Conservation (phyloP, 495 filamentous ascomycete genomes). For the Penicillium verhagenii region DNA sequence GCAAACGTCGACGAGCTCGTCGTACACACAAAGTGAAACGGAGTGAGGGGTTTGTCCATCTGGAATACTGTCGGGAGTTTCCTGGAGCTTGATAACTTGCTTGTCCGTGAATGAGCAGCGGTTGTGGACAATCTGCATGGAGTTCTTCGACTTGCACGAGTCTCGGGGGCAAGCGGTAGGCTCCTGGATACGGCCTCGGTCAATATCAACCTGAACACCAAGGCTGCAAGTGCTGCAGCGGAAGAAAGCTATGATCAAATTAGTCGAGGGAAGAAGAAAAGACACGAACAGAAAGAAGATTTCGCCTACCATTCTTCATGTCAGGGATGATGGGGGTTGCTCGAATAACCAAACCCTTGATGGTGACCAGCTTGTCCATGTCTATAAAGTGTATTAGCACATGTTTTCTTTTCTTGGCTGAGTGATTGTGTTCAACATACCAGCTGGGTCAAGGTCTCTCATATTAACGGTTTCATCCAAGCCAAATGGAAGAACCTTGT, state of each 20-base stretch:
- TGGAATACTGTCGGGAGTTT: constrained; percentile 91
- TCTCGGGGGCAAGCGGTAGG: constrained; percentile 84
- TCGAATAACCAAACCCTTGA: constrained; percentile 96
- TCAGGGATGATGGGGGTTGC: constrained; percentile 96
- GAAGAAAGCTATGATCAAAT: constrained; percentile 68
- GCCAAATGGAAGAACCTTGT: constrained; percentile 88
- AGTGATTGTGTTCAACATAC: constrained; percentile 31
- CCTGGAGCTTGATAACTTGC: constrained; percentile 97
- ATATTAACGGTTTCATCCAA: constrained; percentile 85
- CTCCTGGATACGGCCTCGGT: constrained; percentile 94
- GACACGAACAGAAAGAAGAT: not conserved
- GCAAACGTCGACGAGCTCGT: constrained; percentile 95
- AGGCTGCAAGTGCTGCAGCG: constrained; percentile 90
- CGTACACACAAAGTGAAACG: constrained; percentile 93
- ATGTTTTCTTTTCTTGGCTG: not conserved
- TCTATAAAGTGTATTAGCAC: constrained; percentile 42
- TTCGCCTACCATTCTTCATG: constrained; percentile 75
- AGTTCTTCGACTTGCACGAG: constrained; percentile 83
- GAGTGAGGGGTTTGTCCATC: constrained; percentile 97
- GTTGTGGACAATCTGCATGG: constrained; percentile 98
- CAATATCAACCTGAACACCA: constrained; percentile 84
- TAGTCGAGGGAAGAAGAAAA: not conserved
- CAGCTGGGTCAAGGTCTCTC: constrained; percentile 88
- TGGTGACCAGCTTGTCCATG: constrained; percentile 93
- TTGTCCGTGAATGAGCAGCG: constrained; percentile 94